These are phyloP conservation scores for Gracilaria domingensis DNA, from an alignment of 23 red algal genomes.

Conservation along the genomic window DNA sequence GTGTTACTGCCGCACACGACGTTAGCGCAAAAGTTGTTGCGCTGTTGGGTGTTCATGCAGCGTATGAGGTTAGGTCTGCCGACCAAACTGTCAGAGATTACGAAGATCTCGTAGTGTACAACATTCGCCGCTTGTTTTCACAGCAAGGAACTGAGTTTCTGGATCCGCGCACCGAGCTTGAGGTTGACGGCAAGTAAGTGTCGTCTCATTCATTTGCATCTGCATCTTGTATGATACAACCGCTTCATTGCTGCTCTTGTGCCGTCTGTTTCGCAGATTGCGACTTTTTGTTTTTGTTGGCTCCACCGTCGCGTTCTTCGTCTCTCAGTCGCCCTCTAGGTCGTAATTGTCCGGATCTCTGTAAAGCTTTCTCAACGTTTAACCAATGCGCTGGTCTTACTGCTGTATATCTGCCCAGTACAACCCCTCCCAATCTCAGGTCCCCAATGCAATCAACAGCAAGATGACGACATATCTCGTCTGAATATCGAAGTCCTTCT, in stretches of 20 bases:
- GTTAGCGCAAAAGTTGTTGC: constrained; percentile 78
- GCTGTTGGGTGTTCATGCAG: constrained; percentile 80
- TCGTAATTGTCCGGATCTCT: constrained; percentile 55
- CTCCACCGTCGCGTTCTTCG: neutral
- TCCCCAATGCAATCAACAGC: constrained; percentile 47
- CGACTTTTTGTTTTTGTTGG: constrained; percentile 29
- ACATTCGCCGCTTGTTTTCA: constrained; percentile 91
- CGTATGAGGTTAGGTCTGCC: constrained; percentile 89
- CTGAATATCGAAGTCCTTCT: constrained; percentile 40
- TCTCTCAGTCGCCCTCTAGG: constrained; percentile 35
- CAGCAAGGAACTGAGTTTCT: constrained; percentile 68
- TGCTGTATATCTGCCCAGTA: constrained; percentile 29
- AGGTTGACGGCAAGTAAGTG: constrained; percentile 44
- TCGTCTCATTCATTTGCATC: neutral
- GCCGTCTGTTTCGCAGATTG: constrained; percentile 33
- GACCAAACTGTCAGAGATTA: constrained; percentile 80
- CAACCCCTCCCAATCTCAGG: constrained; percentile 39
- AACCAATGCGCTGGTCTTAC: constrained; percentile 47
- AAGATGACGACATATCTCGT: constrained; percentile 57
- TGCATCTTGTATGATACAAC: neutral
- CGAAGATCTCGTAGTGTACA: constrained; percentile 83
- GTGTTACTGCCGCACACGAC: constrained; percentile 90
- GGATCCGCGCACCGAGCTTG: constrained; percentile 68
- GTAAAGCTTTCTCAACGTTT: constrained; percentile 62
- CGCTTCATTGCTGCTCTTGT: neutral